These are phyloP conservation scores for Claviceps fusiformis DNA, from an alignment of 2,329 filamentous ascomycete species.

Conservation along the genomic window DNA sequence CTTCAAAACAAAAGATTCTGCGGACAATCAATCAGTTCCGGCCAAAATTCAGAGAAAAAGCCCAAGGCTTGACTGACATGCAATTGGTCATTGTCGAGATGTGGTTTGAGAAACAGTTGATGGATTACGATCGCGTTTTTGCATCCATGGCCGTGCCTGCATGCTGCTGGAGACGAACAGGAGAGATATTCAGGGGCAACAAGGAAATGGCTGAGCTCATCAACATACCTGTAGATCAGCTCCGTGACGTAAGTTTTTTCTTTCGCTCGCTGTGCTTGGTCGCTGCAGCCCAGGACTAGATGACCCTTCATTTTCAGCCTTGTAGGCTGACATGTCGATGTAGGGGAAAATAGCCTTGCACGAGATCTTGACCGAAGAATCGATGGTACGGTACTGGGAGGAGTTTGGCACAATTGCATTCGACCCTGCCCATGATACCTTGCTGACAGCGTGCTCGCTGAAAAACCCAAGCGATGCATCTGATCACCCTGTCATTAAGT, in stretches of 20 bases:
- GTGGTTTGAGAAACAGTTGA: constrained; percentile 94
- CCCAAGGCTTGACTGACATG: constrained; percentile 82
- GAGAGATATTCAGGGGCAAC: constrained; percentile 94
- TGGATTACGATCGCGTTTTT: constrained; percentile 98
- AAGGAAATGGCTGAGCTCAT: constrained; percentile 98
- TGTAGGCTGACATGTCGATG: neutral
- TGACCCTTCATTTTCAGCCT: neutral
- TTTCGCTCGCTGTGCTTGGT: neutral
- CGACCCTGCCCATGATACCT: constrained; percentile 83
- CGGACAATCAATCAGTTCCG: constrained; percentile 85
- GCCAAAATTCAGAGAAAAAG: constrained; percentile 90
- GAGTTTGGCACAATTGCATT: constrained; percentile 98
- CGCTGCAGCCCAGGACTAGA: too few species aligned
- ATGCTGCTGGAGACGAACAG: constrained; percentile 91
- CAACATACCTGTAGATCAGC: constrained; percentile 75
- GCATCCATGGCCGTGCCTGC: constrained; percentile 97
- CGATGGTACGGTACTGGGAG: constrained; percentile 95
- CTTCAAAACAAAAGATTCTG: constrained; percentile 80
- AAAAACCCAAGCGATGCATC: constrained; percentile 65
- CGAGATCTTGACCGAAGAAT: constrained; percentile 90
- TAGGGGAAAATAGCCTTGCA: constrained; percentile 91
- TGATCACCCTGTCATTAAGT: constrained; percentile 64
- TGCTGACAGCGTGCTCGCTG: constrained; percentile 82
- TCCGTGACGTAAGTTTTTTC: constrained; percentile 62
- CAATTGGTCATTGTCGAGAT: constrained; percentile 93